Conservation (phyloP, 345 rosid species). For the Euphorbia pulcherrima region DNA sequence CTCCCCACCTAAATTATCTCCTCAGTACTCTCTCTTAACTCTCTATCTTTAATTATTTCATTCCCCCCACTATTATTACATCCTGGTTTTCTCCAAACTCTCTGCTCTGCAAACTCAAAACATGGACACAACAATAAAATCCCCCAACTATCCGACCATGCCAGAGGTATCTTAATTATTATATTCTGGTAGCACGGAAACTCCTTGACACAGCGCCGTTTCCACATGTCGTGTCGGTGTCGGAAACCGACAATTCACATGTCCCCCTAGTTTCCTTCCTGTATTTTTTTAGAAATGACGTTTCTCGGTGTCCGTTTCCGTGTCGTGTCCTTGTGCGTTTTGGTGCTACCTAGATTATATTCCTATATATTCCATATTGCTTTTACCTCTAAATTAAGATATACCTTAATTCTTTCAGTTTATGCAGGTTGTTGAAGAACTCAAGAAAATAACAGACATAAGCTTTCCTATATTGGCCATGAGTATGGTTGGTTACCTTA, state of each 20-base stretch:
- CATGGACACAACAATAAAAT: slow-evolving; percentile 42
- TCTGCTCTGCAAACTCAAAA: slow-evolving; percentile 11
- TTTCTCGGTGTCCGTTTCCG: too few species aligned
- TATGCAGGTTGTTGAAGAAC: slow-evolving; percentile 63
- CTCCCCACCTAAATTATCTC: not conserved
- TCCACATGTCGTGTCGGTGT: too few species aligned
- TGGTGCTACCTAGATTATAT: too few species aligned
- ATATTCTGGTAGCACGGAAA: too few species aligned
- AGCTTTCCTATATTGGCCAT: slow-evolving; percentile 71
- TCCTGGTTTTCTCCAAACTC: not conserved
- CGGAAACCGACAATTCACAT: too few species aligned
- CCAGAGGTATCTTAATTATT: slow-evolving; percentile 50
- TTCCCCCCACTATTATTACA: not conserved
- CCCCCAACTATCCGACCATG: slow-evolving; percentile 48
- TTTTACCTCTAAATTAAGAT: too few species aligned
- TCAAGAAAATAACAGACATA: slow-evolving; percentile 56
- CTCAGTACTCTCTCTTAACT: not conserved
- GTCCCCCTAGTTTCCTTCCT: too few species aligned
- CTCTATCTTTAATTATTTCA: not conserved
- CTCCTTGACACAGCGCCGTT: too few species aligned
- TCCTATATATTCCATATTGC: too few species aligned
- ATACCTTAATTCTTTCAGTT: too few species aligned
- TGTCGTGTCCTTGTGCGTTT: too few species aligned
- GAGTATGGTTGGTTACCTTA: slow-evolving; percentile 64
- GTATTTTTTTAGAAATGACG: too few species aligned